Evolutionary conservation across 495 filamentous ascomycete species (phyloP).

Genomic region (Echria macrotheca): DNA sequence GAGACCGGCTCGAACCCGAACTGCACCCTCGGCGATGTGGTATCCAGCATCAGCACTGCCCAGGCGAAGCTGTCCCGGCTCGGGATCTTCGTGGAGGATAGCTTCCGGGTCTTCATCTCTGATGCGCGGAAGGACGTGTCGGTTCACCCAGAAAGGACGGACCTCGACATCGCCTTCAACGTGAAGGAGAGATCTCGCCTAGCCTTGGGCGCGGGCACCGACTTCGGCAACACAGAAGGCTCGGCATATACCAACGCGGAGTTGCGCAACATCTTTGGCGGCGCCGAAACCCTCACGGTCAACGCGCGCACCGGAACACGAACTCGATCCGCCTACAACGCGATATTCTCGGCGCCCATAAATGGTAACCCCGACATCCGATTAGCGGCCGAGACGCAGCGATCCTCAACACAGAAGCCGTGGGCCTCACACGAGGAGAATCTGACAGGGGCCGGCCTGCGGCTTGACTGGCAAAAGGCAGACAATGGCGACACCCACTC

Average conservation of each 20-base stretch:
- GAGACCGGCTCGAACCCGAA: slow-evolving; percentile 57
- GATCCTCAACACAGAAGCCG: slow-evolving; percentile 74
- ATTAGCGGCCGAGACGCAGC: slow-evolving; percentile 67
- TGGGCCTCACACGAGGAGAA: slow-evolving; percentile 93
- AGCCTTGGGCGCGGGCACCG: slow-evolving; percentile 83
- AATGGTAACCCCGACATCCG: slow-evolving; percentile 72
- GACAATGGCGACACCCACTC: slow-evolving; percentile 61
- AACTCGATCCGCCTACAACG: slow-evolving; percentile 82
- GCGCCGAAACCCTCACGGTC: slow-evolving; percentile 76
- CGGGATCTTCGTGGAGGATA: slow-evolving; percentile 81
- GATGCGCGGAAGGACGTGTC: slow-evolving; percentile 46
- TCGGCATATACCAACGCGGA: slow-evolving; percentile 80
- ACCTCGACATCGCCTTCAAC: slow-evolving; percentile 70
- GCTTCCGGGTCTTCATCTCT: slow-evolving; percentile 76
- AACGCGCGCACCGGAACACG: slow-evolving; percentile 84
- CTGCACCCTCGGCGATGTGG: slow-evolving; percentile 71
- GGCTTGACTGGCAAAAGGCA: slow-evolving; percentile 60
- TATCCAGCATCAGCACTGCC: slow-evolving; percentile 60
- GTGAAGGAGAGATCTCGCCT: slow-evolving; percentile 75
- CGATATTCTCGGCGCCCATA: slow-evolving; percentile 74
- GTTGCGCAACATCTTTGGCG: slow-evolving; percentile 89
- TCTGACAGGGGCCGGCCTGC: slow-evolving; percentile 71
- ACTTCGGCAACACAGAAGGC: slow-evolving; percentile 85
- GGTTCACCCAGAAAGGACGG: slow-evolving; percentile 56
- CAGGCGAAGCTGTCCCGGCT: slow-evolving; percentile 73